Evolutionary conservation across 495 filamentous ascomycete species (phyloP), one percentile per base, ranked within the genome.

Genomic region (Penicillium ucsense): DNA sequence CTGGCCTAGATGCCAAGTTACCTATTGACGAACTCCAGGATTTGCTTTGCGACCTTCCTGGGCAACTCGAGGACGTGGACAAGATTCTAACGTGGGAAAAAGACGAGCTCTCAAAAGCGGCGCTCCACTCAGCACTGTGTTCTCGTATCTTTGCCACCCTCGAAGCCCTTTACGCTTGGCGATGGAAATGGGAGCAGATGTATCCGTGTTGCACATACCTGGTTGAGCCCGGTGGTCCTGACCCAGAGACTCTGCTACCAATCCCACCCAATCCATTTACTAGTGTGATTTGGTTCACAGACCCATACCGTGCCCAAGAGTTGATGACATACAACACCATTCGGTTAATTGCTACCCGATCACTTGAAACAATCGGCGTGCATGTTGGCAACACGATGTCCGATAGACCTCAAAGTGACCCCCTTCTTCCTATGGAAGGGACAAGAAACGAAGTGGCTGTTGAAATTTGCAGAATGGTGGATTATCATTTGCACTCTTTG

Each of bases 401-500:
- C 1, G 2, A 9, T 11, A n/a, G 20, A 5, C 6, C 8, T 5
- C 4, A 43, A 9, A 54, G 9, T 12, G 51, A 52, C 29, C 55
- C 55, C n/a, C 52, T 58, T 7, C 36, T 58, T 4, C 55, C 55
- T 5, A 55, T 50, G 49, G 33, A 58, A 35, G 55, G 55, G 3
- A 49, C 27, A 6, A 48, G 52, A 41, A 43, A 50, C 27, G 55
- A 58, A 11, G 38, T 52, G 5, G 52, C 52, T 0, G 40, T 52
- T 20, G 55, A 58, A 34, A 55, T 52, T 6, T 58, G 55, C 40
- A 42, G 55, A 12, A 58, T 58, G 52, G 44, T 38, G 4, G 38
- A 47, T 29, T 58, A 49, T 39, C 52, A 58, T 35, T 35, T 55
- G 2, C 48, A 52, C 34, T 41, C 9, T 8, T 45, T 54, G 7